phyloP scores from a whole-genome alignment of 129 eudicot genomes.

The Arctium lappa region DNA sequence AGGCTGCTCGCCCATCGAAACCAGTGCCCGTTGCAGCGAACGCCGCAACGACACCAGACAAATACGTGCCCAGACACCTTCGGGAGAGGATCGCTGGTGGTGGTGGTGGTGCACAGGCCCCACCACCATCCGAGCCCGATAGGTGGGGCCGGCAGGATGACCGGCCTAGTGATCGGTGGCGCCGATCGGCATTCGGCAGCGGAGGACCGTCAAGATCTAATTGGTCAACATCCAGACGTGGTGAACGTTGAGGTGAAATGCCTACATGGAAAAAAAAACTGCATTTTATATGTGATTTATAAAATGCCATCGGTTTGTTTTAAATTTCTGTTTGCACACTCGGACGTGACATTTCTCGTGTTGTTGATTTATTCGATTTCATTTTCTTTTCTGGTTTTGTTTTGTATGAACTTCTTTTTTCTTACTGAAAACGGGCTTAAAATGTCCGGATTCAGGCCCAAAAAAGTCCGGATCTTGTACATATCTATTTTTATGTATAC shows the following conservation, averaged over 20 bases:
- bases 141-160: constrained; percentile 41
- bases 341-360: neutral
- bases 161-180: constrained; percentile 40
- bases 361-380: neutral
- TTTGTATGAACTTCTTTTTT: neutral
- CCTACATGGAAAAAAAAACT: neutral
- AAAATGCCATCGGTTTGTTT: neutral
- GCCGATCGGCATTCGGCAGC: constrained; percentile 19
- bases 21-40: constrained; percentile 31
- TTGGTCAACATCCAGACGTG: constrained; percentile 39
- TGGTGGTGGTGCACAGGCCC: constrained; percentile 32
- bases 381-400: neutral
- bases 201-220: constrained; percentile 31
- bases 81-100: constrained; percentile 22
- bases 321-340: neutral
- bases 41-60: constrained; percentile 34
- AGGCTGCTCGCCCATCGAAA: constrained; percentile 26
- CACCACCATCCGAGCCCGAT: constrained; percentile 46
- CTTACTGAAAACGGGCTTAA: neutral
- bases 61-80: constrained; percentile 42
- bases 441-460: no score
- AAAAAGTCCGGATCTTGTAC: no score
- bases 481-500: no score
- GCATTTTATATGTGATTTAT: neutral
- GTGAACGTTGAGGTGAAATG: constrained; percentile 10